Evolutionary conservation across 345 rosid genomes (phyloP), one percentile per base, ranked within the genome.

Genomic region (Lumnitzera littorea): DNA sequence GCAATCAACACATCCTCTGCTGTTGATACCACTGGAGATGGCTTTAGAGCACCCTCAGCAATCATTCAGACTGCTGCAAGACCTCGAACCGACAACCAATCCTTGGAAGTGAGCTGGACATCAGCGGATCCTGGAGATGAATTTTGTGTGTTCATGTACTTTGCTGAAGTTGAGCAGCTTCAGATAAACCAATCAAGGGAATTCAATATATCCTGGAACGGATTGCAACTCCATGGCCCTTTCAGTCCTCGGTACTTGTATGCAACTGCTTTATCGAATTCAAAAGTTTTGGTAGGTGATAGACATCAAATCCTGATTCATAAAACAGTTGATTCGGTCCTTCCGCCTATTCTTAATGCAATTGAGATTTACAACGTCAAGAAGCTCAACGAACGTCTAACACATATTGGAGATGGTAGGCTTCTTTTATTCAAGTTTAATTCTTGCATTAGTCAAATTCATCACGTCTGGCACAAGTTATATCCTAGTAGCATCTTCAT

Each of bases 261-360:
- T 16, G 57, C 82, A 46, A 3, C 55, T 27, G 71, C 83, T 0
- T 0, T 62, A 8, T 66, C 17, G 55, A 65, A 67, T 2, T 46
- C 49, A 12, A 2, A 23, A 13, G 70, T 71, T 11, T 52, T 53
- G 63, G 64, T 59, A 16, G 81, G 80, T 47, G 60, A 51, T 36
- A 13, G 56, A 47, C 77, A 71, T 46, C 36, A 62, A 43, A 52
- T 80, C 17, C 17, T 74, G 55, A 57, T 81, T 43, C 10, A 50
- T 3, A 70, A 63, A 56, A 50, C 66, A 3, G 50, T 15, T 12
- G 62, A 62, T n/a, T 82, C 84, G 1, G 70, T 82, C 2, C 84
- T 85, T 53, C 88, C 86, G 0, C 88, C 86, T 24, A 54, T 76
- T n/a, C 68, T 86, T 50, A 86, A 84, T 20, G 89, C 76, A 13